A percentile compares a stretch with the other conserved stretches of the same genome.
phyloP scores from a whole-genome alignment of 208 protist species.

The Crithidia sp. region DNA sequence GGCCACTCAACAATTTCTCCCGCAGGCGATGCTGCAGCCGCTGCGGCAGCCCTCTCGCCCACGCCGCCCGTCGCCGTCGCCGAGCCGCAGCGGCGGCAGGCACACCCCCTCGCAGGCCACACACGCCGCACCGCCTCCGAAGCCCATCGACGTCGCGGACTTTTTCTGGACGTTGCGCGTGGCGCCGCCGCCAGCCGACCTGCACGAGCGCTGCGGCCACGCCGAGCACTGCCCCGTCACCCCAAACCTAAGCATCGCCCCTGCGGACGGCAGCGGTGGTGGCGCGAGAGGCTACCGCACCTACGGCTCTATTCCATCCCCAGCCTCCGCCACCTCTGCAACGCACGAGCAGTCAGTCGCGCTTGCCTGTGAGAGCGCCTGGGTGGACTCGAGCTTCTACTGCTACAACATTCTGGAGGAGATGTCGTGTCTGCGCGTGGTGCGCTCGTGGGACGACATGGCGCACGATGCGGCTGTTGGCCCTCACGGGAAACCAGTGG shows the following conservation, averaged over 20 bases:
- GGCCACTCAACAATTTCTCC: conserved; percentile 1
- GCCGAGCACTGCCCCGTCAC: conserved; percentile 23
- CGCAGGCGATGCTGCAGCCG: not conserved
- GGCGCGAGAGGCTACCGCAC: not conserved
- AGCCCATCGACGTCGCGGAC: conserved; percentile 21
- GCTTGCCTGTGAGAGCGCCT: conserved; percentile 38
- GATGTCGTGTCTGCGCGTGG: conserved; percentile 35
- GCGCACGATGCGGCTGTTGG: not conserved
- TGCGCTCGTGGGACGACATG: conserved; percentile 23
- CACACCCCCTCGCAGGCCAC: not conserved
- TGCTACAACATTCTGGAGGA: conserved; percentile 44
- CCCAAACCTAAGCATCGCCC: not conserved
- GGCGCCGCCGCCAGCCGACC: conserved; percentile 29
- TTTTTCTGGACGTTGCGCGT: conserved; percentile 48
- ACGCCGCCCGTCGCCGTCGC: not conserved
- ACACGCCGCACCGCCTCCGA: not conserved
- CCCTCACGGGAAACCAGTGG: not conserved
- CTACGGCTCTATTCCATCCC: conserved; percentile 3
- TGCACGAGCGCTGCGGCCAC: conserved; percentile 19
- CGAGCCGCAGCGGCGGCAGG: not conserved
- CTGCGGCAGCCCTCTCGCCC: not conserved
- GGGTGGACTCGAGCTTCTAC: conserved; percentile 40
- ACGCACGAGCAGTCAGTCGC: conserved; percentile 27
- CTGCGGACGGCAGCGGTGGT: not conserved
- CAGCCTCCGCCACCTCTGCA: not conserved